A percentile compares a stretch with the other conserved stretches of the same genome.
phyloP scores from a whole-genome alignment of 1,284 basidiomycete species.

The Ganoderma multipileum region DNA sequence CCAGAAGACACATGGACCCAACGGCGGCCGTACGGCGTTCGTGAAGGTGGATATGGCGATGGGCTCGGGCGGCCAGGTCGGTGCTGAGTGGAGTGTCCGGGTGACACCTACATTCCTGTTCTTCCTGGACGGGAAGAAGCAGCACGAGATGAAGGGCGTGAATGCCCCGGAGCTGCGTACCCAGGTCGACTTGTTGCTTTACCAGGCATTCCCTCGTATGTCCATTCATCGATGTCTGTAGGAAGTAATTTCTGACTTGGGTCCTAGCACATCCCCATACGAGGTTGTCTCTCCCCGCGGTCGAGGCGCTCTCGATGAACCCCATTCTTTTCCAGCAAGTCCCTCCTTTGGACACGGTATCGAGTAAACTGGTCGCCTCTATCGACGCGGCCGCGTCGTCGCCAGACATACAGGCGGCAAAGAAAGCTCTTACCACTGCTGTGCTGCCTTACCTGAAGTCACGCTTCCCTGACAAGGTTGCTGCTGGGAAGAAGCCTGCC shows the following conservation, averaged over 20 bases:
- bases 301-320: conserved; percentile 70
- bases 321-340: conserved; percentile 81
- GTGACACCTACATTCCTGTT: conserved; percentile 89
- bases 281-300: conserved; percentile 62
- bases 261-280: conserved; percentile 77
- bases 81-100: conserved; percentile 69
- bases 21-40: conserved; percentile 61
- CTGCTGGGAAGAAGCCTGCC: conserved; percentile 33
- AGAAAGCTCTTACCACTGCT: conserved; percentile 53
- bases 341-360: conserved; percentile 71
- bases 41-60: conserved; percentile 82
- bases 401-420: conserved; percentile 49
- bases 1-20: conserved; percentile 46
- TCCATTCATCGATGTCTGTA: conserved; percentile 22
- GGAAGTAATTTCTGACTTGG: neutral
- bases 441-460: conserved; percentile 76
- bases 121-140: conserved; percentile 81
- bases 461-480: conserved; percentile 42
- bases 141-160: conserved; percentile 78
- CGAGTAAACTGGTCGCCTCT: conserved; percentile 69
- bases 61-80: conserved; percentile 67
- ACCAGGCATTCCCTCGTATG: conserved; percentile 80
- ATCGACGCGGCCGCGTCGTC: conserved; percentile 54
- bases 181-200: conserved; percentile 76
- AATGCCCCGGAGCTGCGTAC: conserved; percentile 69